These are phyloP conservation scores for Phytophthora podocarpi DNA, from an alignment of 352 stramenopile species.

Conservation along the genomic window DNA sequence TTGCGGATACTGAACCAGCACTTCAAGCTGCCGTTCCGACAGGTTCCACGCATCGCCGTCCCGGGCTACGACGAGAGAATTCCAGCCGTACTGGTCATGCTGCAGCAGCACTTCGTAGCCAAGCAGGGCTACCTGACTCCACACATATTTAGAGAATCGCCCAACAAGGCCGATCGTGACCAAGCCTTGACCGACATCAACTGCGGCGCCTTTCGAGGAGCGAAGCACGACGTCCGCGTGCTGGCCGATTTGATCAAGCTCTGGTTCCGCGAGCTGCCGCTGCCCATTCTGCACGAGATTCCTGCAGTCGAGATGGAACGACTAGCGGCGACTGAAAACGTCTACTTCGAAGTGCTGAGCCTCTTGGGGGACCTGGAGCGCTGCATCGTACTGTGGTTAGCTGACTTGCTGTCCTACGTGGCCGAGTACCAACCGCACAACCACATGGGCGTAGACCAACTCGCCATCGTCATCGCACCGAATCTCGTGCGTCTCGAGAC, in stretches of 20 bases:
- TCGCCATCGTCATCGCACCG: constrained; percentile 89
- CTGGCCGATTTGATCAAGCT: constrained; percentile 90
- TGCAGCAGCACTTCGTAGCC: constrained; percentile 78
- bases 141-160: constrained; percentile 90
- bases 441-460: constrained; percentile 91
- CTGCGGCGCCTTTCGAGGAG: constrained; percentile 69
- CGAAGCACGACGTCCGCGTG: constrained; percentile 76
- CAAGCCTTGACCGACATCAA: constrained; percentile 87
- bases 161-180: constrained; percentile 86
- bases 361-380: constrained; percentile 61
- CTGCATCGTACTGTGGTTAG: constrained; percentile 81
- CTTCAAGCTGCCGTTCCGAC: constrained; percentile 80
- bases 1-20: constrained; percentile 80
- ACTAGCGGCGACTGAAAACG: constrained; percentile 47
- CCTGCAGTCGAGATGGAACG: constrained; percentile 67
- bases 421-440: constrained; percentile 75
- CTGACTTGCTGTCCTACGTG: constrained; percentile 78
- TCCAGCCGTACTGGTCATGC: constrained; percentile 86
- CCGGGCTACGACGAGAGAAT: constrained; percentile 78
- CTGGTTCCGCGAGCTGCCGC: constrained; percentile 87
- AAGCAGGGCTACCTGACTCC: constrained; percentile 69
- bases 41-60: constrained; percentile 70
- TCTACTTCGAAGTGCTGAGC: constrained; percentile 47
- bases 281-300: constrained; percentile 85
- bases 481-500: constrained; percentile 90